phyloP scores from a whole-genome alignment of 768 basidiomycete genomes.

The Lactifluus hygrophoroides region DNA sequence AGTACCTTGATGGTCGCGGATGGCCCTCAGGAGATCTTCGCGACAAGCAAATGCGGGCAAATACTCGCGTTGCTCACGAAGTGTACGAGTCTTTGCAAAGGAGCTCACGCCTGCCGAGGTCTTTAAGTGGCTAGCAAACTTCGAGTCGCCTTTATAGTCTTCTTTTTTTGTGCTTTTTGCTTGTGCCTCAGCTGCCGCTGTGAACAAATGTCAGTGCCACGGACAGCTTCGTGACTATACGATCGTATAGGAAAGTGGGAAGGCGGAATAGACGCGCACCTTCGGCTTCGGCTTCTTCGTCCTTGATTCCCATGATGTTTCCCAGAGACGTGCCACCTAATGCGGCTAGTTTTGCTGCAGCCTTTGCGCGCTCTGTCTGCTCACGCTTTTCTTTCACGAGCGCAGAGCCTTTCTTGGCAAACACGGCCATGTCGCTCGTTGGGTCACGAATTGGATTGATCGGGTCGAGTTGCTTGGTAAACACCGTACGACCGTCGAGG shows the following conservation, averaged over 20 bases:
- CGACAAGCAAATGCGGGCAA: constrained; percentile 96
- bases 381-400: constrained; percentile 95
- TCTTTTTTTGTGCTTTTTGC: constrained; percentile 47
- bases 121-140: constrained; percentile 94
- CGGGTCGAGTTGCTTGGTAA: constrained; percentile 93
- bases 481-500: constrained; percentile 92
- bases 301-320: constrained; percentile 95
- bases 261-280: constrained; percentile 56
- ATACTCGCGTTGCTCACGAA: constrained; percentile 95
- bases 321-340: constrained; percentile 91
- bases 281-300: constrained; percentile 88
- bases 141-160: constrained; percentile 87
- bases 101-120: constrained; percentile 64
- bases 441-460: constrained; percentile 93
- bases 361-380: constrained; percentile 92
- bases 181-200: constrained; percentile 44
- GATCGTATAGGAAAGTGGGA: constrained; percentile 36
- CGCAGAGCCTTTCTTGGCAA: constrained; percentile 93
- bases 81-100: constrained; percentile 72
- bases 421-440: constrained; percentile 91
- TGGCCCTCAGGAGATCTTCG: constrained; percentile 79
- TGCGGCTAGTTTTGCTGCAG: constrained; percentile 89
- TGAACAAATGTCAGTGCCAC: constrained; percentile 21
- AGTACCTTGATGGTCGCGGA: constrained; percentile 91
- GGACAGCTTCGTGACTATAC: constrained; percentile 71